phyloP scores from a whole-genome alignment of 371 early-diverging fungal species.

The Mortierella sp. region DNA sequence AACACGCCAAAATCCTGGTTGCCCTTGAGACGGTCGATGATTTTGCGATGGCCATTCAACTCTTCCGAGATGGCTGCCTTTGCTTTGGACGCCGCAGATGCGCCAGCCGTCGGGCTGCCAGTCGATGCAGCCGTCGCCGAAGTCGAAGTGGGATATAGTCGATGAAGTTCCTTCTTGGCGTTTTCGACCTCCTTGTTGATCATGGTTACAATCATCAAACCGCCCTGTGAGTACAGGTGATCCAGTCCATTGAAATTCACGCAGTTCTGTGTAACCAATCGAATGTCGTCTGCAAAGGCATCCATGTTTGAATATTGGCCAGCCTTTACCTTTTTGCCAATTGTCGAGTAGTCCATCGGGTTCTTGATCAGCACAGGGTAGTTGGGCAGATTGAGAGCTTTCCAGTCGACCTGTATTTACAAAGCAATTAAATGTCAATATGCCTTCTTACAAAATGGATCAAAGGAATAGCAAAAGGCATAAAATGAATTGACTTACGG shows the following conservation, averaged over 20 bases:
- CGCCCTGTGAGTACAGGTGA: slow-evolving; percentile 75
- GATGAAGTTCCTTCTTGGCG: slow-evolving; percentile 48
- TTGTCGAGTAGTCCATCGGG: slow-evolving; percentile 92
- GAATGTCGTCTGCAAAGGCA: slow-evolving; percentile 80
- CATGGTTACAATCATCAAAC: slow-evolving; percentile 64
- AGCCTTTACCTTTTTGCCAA: slow-evolving; percentile 73
- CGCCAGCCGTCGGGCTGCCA: slow-evolving; percentile 10
- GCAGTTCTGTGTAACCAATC: slow-evolving; percentile 90
- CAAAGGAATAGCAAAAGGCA: background rate
- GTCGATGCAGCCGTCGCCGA: slow-evolving; percentile 9
- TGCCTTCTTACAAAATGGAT: background rate
- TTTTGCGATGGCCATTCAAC: slow-evolving; percentile 40
- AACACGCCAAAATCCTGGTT: slow-evolving; percentile 62
- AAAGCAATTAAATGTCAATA: slow-evolving; percentile 49
- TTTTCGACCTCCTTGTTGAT: slow-evolving; percentile 68
- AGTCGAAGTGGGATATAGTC: slow-evolving; percentile 35
- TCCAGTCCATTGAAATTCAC: slow-evolving; percentile 86
- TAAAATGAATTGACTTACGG: slow-evolving; percentile 45
- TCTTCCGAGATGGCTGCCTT: slow-evolving; percentile 28
- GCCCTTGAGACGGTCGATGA: slow-evolving; percentile 59
- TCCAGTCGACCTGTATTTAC: slow-evolving; percentile 75
- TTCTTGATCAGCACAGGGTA: slow-evolving; percentile 86
- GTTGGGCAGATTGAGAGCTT: slow-evolving; percentile 83
- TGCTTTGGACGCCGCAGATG: slow-evolving; percentile 17
- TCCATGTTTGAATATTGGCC: slow-evolving; percentile 68